Percentiles rank a stretch among this genome's conserved stretches.
Evolutionary conservation across 2,329 filamentous ascomycete species (phyloP).

Genomic region (Eurotiales sp.): DNA sequence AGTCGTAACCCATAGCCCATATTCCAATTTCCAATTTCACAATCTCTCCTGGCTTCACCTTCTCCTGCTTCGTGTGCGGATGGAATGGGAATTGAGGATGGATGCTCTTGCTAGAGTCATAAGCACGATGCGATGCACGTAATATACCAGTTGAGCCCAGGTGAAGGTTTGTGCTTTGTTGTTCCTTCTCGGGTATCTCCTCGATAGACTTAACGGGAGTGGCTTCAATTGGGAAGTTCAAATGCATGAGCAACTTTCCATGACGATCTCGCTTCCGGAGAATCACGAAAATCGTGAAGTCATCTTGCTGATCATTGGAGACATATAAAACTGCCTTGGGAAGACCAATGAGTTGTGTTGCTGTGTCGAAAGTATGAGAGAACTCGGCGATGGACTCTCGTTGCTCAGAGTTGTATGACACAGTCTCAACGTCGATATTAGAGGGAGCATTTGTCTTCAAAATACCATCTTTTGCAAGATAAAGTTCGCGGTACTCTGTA

Average conservation of each 20-base stretch:
- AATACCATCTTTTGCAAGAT: constrained; percentile 21
- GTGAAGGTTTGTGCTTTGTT: too few relatives aligned
- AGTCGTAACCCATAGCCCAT: constrained; percentile 47
- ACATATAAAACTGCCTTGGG: constrained; percentile 48
- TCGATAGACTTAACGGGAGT: constrained; percentile 28
- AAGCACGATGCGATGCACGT: constrained; percentile 42
- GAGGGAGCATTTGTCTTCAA: background rate
- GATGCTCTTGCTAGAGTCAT: constrained; percentile 31
- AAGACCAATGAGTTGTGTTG: constrained; percentile 42
- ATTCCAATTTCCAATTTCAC: constrained; percentile 48
- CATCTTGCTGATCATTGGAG: constrained; percentile 40
- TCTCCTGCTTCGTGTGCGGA: constrained; percentile 39
- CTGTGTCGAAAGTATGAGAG: constrained; percentile 37
- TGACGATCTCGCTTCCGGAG: constrained; percentile 43
- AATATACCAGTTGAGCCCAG: constrained; percentile 43
- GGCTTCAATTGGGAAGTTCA: constrained; percentile 42
- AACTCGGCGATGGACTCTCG: constrained; percentile 36
- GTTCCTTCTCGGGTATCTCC: too few relatives aligned
- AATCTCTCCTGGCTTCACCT: constrained; percentile 39
- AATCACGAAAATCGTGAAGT: constrained; percentile 45
- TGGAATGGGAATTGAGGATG: constrained; percentile 34
- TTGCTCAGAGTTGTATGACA: constrained; percentile 35
- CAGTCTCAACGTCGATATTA: constrained; percentile 5
- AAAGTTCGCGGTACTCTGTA: constrained; percentile 33
- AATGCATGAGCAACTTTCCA: constrained; percentile 41